phyloP scores from a whole-genome alignment of 2,329 filamentous ascomycete species.

The Phoma sp. region DNA sequence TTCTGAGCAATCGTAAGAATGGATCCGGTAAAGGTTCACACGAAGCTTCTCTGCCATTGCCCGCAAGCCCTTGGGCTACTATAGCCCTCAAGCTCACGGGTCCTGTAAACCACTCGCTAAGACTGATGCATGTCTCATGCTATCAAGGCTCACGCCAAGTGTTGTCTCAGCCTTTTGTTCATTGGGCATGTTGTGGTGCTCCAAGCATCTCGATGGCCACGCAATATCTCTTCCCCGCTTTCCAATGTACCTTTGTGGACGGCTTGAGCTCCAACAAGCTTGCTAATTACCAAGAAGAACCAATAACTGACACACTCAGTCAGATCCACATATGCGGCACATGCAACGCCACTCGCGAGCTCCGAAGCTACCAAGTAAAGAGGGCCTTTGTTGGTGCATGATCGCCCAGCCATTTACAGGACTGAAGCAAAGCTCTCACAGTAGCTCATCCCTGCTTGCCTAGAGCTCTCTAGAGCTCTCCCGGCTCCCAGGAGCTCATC shows the following conservation, averaged over 20 bases:
- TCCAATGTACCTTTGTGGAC: background rate
- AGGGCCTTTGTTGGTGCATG: constrained; percentile 10
- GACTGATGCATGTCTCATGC: background rate
- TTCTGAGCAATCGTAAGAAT: too few species aligned
- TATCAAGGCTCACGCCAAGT: background rate
- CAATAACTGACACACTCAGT: background rate
- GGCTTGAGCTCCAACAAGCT: background rate
- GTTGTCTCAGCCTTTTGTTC: background rate
- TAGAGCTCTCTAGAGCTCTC: background rate
- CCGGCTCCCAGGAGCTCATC: constrained; percentile 8
- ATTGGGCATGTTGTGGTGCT: background rate
- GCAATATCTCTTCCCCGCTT: background rate
- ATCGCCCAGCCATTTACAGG: constrained; percentile 13
- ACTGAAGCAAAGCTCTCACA: constrained; percentile 1
- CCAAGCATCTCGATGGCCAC: background rate
- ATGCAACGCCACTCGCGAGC: background rate
- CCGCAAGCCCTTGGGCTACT: too few species aligned
- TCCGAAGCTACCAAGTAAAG: background rate
- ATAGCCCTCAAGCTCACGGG: background rate
- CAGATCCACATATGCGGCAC: background rate
- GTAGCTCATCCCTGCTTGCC: constrained; percentile 16
- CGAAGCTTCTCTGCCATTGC: too few species aligned
- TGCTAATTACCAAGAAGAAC: background rate
- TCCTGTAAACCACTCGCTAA: background rate
- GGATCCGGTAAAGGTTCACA: too few species aligned